A percentile compares a stretch with the other conserved stretches of the same genome.
Evolutionary conservation across 495 filamentous ascomycete species (phyloP).

Genomic region (Neurospora discreta): DNA sequence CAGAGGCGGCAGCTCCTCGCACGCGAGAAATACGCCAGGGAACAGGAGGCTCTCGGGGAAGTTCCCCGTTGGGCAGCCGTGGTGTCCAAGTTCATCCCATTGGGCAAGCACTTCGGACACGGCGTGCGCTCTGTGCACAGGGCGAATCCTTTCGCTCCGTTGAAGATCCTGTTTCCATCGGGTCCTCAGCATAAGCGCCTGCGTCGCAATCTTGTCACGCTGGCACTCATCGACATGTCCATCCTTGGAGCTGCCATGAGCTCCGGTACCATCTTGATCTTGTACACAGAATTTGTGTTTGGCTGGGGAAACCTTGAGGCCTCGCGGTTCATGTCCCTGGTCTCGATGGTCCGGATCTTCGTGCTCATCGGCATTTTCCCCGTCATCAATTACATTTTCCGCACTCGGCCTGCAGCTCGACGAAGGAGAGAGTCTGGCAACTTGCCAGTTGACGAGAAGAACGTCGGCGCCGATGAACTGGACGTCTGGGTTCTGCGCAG

Average conservation of each 20-base stretch:
- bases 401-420: conserved; percentile 32
- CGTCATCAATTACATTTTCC: conserved; percentile 55
- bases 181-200: conserved; percentile 51
- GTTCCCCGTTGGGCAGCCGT: conserved; percentile 2
- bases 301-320: conserved; percentile 70
- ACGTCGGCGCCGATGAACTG: conserved; percentile 62
- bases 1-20: conserved; percentile 55
- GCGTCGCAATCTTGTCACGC: conserved; percentile 65
- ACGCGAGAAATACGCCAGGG: conserved; percentile 47
- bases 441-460: conserved; percentile 28
- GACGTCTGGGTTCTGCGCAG: conserved; percentile 69
- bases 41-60: conserved; percentile 10
- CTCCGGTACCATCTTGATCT: conserved; percentile 59
- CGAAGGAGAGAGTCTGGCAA: conserved; percentile 20
- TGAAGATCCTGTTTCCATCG: conserved; percentile 65
- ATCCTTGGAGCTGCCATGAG: conserved; percentile 78
- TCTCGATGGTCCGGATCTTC: conserved; percentile 62
- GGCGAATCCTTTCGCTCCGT: conserved; percentile 57
- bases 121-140: conserved; percentile 10
- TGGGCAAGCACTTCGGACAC: conserved; percentile 9
- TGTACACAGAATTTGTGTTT: conserved; percentile 72
- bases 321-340: conserved; percentile 63
- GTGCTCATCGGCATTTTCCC: conserved; percentile 68
- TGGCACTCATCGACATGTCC: conserved; percentile 68
- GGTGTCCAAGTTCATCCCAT: conserved; percentile 2